These are phyloP conservation scores for Radiomyces spectabilis DNA, from an alignment of 192 early-diverging fungal species.

Conservation along the genomic window DNA sequence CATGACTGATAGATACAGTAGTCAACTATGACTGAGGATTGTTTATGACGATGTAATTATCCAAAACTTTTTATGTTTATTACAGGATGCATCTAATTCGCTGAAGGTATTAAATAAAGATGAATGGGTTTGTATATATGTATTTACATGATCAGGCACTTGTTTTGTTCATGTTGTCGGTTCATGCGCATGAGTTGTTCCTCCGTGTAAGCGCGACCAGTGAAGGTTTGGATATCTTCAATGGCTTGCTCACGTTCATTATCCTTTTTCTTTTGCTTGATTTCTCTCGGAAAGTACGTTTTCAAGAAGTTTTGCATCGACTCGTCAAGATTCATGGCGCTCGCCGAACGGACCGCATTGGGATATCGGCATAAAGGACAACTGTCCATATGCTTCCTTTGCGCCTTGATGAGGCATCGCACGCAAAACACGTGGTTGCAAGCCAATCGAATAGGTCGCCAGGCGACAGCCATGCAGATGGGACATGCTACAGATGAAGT, in stretches of 20 bases:
- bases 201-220: conserved; percentile 23
- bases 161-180: neutral
- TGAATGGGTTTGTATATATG: too few species aligned
- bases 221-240: conserved; percentile 53
- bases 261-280: conserved; percentile 62
- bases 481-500: conserved; percentile 49
- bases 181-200: conserved; percentile 21
- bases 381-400: conserved; percentile 50
- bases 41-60: too few species aligned
- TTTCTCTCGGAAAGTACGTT: conserved; percentile 75
- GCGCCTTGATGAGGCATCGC: conserved; percentile 71
- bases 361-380: conserved; percentile 70
- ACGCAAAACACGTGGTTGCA: conserved; percentile 79
- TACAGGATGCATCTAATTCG: too few species aligned
- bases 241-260: conserved; percentile 57
- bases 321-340: conserved; percentile 53
- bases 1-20: too few species aligned
- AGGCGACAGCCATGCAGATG: conserved; percentile 68
- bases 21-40: too few species aligned
- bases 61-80: too few species aligned
- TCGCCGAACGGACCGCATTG: conserved; percentile 53
- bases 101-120: too few species aligned
- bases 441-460: conserved; percentile 72
- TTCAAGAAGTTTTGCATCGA: conserved; percentile 65
- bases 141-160: too few species aligned